Percentiles rank a stretch among this genome's conserved stretches.
phyloP scores from a whole-genome alignment of 768 basidiomycete genomes.

The Xerocomus spinulosus region DNA sequence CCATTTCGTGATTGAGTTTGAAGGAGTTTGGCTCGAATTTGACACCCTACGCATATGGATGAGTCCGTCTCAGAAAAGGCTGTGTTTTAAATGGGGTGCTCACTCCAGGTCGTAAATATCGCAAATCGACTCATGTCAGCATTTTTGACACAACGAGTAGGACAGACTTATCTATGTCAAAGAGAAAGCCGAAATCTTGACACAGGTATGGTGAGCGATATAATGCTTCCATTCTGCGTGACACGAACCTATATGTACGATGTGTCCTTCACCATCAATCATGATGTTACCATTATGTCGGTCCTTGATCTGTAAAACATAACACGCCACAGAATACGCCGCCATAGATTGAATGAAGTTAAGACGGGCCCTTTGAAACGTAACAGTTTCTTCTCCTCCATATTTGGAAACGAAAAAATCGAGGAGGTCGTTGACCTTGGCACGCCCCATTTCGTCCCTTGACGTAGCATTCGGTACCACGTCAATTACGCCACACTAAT shows the following conservation, averaged over 20 bases:
- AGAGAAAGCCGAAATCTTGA: slow-evolving; percentile 92
- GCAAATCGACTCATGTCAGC: slow-evolving; percentile 26
- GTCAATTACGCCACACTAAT: slow-evolving; percentile 94
- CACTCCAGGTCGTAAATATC: slow-evolving; percentile 55
- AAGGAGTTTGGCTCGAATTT: slow-evolving; percentile 99
- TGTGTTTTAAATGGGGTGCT: slow-evolving; percentile 20
- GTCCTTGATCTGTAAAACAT: slow-evolving; percentile 98
- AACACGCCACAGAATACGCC: slow-evolving; percentile 96
- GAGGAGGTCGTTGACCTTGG: slow-evolving; percentile 93
- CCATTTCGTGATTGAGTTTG: slow-evolving; percentile 99
- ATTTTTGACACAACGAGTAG: slow-evolving; percentile 7
- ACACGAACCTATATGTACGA: slow-evolving; percentile 84
- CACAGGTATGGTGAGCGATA: slow-evolving; percentile 7
- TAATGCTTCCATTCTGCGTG: background rate
- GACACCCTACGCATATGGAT: slow-evolving; percentile 82
- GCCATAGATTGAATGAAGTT: slow-evolving; percentile 99
- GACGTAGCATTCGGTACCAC: slow-evolving; percentile 98
- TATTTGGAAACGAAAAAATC: slow-evolving; percentile 94
- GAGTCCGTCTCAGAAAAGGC: background rate
- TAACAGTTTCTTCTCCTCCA: slow-evolving; percentile 81
- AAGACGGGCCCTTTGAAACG: slow-evolving; percentile 87
- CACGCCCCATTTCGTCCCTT: slow-evolving; percentile 97
- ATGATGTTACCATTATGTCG: slow-evolving; percentile 99
- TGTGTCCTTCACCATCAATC: slow-evolving; percentile 97
- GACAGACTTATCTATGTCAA: slow-evolving; percentile 92